These are phyloP conservation scores for Persicaria maculosa DNA, from an alignment of 148 eudicot species.

Conservation along the genomic window DNA sequence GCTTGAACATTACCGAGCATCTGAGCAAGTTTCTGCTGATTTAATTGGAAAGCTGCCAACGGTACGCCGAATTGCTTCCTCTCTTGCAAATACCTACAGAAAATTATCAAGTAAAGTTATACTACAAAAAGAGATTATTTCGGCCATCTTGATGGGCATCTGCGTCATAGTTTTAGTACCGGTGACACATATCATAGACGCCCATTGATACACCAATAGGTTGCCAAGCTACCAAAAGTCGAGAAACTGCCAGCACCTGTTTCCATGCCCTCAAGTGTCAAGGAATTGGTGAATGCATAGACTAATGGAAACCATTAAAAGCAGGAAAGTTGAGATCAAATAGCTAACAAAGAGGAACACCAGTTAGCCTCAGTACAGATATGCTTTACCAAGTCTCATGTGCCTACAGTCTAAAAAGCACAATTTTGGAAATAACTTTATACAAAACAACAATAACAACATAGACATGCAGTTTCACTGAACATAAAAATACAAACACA, in stretches of 20 bases:
- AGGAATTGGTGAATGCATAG: neutral
- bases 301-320: neutral
- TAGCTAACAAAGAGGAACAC: too few species aligned
- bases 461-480: neutral
- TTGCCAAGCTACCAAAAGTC: slow-evolving; percentile 96
- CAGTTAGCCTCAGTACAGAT: too few species aligned
- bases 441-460: too few species aligned
- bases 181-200: slow-evolving; percentile 92
- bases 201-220: slow-evolving; percentile 98
- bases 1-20: slow-evolving; percentile 87
- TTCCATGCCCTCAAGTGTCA: slow-evolving; percentile 5
- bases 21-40: slow-evolving; percentile 82
- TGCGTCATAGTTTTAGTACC: slow-evolving; percentile 32
- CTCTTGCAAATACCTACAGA: slow-evolving; percentile 68
- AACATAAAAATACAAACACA: neutral
- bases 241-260: slow-evolving; percentile 93
- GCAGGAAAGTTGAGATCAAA: too few species aligned
- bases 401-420: too few species aligned
- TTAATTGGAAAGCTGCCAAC: slow-evolving; percentile 85
- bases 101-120: neutral
- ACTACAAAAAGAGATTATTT: neutral
- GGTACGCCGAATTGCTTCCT: slow-evolving; percentile 89
- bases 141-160: neutral
- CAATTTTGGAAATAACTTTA: too few species aligned
- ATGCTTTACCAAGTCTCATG: too few species aligned